These are phyloP conservation scores for Phytophthora aleatoria DNA, from an alignment of 352 stramenopile species.

Conservation along the genomic window DNA sequence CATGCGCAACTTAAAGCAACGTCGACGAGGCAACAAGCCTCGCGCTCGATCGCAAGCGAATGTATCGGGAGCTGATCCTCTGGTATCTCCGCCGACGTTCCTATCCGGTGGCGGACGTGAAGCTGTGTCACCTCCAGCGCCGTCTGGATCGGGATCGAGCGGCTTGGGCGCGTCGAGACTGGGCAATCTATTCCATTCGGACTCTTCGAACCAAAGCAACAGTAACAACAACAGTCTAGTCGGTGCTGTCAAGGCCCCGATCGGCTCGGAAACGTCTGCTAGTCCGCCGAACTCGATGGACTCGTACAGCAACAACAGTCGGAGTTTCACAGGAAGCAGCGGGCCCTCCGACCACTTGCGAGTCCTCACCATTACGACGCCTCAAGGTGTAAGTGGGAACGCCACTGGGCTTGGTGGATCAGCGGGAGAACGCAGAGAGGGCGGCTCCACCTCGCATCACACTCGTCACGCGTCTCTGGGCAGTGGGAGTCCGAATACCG, in stretches of 20 bases:
- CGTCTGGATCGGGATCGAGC: conserved; percentile 18
- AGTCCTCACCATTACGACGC: conserved; percentile 36
- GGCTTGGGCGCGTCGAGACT: conserved; percentile 31
- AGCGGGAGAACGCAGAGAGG: conserved; percentile 27
- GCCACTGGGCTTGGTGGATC: conserved; percentile 19
- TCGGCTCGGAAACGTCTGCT: conserved; percentile 16
- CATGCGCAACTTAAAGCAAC: conserved; percentile 49
- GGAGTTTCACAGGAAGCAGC: conserved; percentile 25
- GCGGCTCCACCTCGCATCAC: conserved; percentile 22
- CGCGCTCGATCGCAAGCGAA: conserved; percentile 38
- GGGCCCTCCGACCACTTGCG: conserved; percentile 29
- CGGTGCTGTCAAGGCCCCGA: conserved; percentile 8
- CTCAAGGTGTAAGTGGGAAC: conserved; percentile 23
- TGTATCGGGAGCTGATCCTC: conserved; percentile 15
- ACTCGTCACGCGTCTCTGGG: conserved; percentile 39
- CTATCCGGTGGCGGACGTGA: conserved; percentile 27
- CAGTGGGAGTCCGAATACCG: conserved; percentile 40
- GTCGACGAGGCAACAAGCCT: conserved; percentile 37
- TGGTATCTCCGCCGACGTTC: conserved; percentile 28
- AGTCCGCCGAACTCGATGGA: conserved; percentile 37
- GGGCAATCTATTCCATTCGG: conserved; percentile 54
- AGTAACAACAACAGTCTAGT: conserved; percentile 16
- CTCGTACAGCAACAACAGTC: conserved; percentile 24
- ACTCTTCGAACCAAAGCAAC: conserved; percentile 26
- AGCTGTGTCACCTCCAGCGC: conserved; percentile 23